phyloP scores from a whole-genome alignment of 805 yeast genomes.

The Maudiozyma serrabonitensis region DNA sequence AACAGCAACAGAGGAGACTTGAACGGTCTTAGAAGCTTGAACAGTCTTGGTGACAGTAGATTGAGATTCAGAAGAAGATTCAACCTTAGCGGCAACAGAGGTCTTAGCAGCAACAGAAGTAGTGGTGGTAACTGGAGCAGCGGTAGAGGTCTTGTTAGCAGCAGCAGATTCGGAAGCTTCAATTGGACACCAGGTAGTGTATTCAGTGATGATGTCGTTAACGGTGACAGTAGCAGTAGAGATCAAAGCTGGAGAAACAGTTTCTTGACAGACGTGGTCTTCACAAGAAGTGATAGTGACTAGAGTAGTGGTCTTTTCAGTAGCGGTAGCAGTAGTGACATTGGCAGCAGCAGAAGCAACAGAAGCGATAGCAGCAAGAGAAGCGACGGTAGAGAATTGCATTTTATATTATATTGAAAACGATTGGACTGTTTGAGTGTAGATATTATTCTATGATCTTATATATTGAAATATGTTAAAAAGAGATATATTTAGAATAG shows the following conservation, averaged over 20 bases:
- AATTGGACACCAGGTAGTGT: slow-evolving; percentile 30
- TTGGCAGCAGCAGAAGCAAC: slow-evolving; percentile 25
- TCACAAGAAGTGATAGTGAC: slow-evolving; percentile 31
- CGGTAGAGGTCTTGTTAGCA: slow-evolving; percentile 14
- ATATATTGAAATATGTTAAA: background rate
- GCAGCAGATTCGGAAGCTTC: slow-evolving; percentile 8
- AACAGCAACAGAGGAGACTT: slow-evolving; percentile 5
- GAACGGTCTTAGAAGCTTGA: slow-evolving; percentile 10
- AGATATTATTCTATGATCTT: background rate
- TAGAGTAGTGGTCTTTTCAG: slow-evolving; percentile 23
- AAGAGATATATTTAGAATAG: background rate
- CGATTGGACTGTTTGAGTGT: slow-evolving; percentile 1
- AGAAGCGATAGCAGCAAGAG: slow-evolving; percentile 30
- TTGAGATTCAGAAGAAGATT: slow-evolving; percentile 17
- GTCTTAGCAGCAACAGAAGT: background rate
- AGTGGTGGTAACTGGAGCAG: slow-evolving; percentile 24
- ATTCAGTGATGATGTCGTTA: slow-evolving; percentile 21
- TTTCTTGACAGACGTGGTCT: slow-evolving; percentile 25
- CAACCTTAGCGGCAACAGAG: slow-evolving; percentile 15
- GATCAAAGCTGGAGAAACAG: slow-evolving; percentile 29
- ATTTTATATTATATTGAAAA: slow-evolving; percentile 16
- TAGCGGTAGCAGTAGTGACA: slow-evolving; percentile 19
- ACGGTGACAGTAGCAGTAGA: slow-evolving; percentile 29
- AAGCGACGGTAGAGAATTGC: slow-evolving; percentile 35
- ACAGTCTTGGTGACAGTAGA: slow-evolving; percentile 12